These are phyloP conservation scores for Mimosa bimucronata DNA, from an alignment of 306 rosid species.

Conservation along the genomic window DNA sequence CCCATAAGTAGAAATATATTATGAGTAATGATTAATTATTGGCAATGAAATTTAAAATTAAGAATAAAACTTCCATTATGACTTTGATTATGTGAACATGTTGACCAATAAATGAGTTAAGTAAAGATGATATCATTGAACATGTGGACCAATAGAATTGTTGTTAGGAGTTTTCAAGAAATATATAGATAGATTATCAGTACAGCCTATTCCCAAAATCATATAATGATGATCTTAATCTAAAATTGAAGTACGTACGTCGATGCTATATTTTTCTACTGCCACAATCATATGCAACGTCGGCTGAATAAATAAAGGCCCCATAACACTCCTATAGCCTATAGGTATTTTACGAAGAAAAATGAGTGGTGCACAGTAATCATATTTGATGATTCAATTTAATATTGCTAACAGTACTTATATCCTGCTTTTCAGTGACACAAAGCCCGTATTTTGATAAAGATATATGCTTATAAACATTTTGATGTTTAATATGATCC, in stretches of 20 bases:
- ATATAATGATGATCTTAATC: not conserved
- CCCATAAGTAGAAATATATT: too few species aligned
- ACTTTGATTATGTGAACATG: too few species aligned
- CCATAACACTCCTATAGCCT: not conserved
- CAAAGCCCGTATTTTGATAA: not conserved
- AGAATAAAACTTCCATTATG: too few species aligned
- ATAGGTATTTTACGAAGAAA: too few species aligned
- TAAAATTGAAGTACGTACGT: not conserved
- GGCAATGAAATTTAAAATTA: too few species aligned
- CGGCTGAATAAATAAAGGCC: not conserved
- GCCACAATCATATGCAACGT: not conserved
- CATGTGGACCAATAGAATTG: too few species aligned
- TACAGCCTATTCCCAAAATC: not conserved
- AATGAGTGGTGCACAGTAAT: slow-evolving; percentile 4
- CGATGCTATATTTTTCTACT: not conserved
- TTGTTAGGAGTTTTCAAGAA: too few species aligned
- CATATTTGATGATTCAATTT: not conserved
- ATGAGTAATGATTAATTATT: too few species aligned
- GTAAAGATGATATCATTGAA: too few species aligned
- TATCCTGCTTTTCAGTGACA: not conserved
- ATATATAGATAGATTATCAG: too few species aligned
- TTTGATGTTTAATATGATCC: not conserved
- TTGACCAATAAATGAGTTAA: too few species aligned
- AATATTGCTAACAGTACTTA: not conserved
- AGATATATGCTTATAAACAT: too few species aligned